These are phyloP conservation scores for Zasmidium angulare DNA, from an alignment of 2,329 filamentous ascomycete species.

Conservation along the genomic window DNA sequence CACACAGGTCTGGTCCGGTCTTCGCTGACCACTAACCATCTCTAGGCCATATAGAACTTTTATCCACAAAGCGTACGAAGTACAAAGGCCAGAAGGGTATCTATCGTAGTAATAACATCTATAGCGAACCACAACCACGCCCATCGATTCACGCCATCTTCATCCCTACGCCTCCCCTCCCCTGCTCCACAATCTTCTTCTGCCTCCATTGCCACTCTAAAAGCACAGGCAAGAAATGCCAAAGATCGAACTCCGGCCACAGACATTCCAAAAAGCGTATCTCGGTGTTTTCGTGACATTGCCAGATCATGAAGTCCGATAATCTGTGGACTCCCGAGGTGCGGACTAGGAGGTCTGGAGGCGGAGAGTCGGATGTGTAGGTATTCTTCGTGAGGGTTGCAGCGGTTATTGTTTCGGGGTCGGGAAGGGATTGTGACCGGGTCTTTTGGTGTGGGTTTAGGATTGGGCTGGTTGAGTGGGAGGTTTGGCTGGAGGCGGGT, in stretches of 20 bases:
- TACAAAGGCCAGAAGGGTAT: constrained; percentile 8
- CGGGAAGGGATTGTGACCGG: constrained; percentile 46
- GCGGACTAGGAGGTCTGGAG: constrained; percentile 84
- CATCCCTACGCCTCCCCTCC: constrained; percentile 6
- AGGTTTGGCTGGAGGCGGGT: constrained; percentile 40
- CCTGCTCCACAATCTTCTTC: constrained; percentile 40
- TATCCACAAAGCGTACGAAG: no score
- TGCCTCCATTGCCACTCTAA: constrained; percentile 79
- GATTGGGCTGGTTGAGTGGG: constrained; percentile 40
- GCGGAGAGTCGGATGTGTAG: constrained; percentile 82
- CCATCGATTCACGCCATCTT: constrained; percentile 10
- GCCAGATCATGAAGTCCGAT: constrained; percentile 99
- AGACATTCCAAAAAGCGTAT: constrained; percentile 89
- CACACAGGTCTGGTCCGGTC: no score
- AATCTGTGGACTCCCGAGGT: constrained; percentile 91
- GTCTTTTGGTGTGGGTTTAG: constrained; percentile 34
- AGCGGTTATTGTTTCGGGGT: constrained; percentile 83
- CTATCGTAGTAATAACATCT: constrained; percentile 1
- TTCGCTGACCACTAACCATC: no score
- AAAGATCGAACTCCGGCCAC: constrained; percentile 95
- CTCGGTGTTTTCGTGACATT: constrained; percentile 88
- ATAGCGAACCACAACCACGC: background rate
- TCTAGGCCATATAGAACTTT: no score
- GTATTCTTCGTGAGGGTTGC: constrained; percentile 82
- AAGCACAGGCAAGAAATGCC: constrained; percentile 88